These are phyloP conservation scores for Glutinoglossum americanum DNA, from an alignment of 495 filamentous ascomycete genomes.

Conservation along the genomic window DNA sequence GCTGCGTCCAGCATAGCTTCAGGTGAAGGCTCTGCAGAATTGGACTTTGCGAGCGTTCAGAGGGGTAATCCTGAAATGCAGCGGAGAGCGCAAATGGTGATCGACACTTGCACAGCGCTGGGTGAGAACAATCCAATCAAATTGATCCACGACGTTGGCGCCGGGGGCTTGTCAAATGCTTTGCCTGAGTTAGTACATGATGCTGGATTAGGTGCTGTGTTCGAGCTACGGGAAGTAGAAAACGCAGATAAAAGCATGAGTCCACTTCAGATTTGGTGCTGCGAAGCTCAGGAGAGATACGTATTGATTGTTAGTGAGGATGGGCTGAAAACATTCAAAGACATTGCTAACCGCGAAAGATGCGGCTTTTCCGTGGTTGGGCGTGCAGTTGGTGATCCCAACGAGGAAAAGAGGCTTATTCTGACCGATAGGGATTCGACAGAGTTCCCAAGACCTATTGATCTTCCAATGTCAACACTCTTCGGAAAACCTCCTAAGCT, in stretches of 20 bases:
- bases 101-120: constrained; percentile 74
- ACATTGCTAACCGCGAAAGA: constrained; percentile 67
- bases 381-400: constrained; percentile 37
- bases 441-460: constrained; percentile 59
- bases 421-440: constrained; percentile 63
- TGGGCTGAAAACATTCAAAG: constrained; percentile 59
- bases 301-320: constrained; percentile 66
- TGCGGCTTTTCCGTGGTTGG: constrained; percentile 91
- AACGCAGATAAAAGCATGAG: constrained; percentile 80
- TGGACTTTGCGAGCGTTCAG: constrained; percentile 94
- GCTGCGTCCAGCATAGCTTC: constrained; percentile 81
- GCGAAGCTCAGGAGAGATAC: constrained; percentile 72
- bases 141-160: constrained; percentile 94
- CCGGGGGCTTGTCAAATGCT: constrained; percentile 85
- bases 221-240: constrained; percentile 82
- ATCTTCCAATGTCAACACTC: constrained; percentile 74
- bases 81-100: constrained; percentile 85
- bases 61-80: constrained; percentile 90
- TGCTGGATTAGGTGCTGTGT: constrained; percentile 65
- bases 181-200: constrained; percentile 84
- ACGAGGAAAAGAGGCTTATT: constrained; percentile 48
- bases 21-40: constrained; percentile 66
- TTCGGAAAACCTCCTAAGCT: constrained; percentile 84
- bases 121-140: constrained; percentile 71
- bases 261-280: constrained; percentile 92